Base-by-base conservation (phyloP, 2,329 filamentous ascomycete genomes). In the Macrophomina phaseolina region DNA sequence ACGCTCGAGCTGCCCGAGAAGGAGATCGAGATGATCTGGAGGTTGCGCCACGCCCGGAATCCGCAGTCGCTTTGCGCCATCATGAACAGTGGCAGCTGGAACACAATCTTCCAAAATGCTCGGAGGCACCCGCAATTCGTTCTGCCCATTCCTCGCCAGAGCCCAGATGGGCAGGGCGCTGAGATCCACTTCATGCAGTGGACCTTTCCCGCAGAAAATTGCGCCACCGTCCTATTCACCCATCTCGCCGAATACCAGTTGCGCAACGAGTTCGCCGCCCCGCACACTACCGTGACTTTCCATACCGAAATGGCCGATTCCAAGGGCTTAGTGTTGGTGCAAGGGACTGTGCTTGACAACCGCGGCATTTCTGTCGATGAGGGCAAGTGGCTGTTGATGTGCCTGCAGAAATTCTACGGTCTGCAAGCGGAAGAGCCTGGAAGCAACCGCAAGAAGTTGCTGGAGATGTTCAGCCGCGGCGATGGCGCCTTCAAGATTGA, bases 131-230 rank as follows among this genome's bases (percentile, higher is more conserved):
- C 95, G 14, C 90, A 93, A 72, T 99, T 99, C 81, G 90, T 99
- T 65, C 87, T 99, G 1, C 95, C 95, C 0, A 86, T 98, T 6
- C 91, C 91, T 70, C 91, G 86, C 79, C 83, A 76, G 61, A 78
- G 77, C 55, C 68, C 76, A 69, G 55, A 92, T 61, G 92, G 77
- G 48, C 69, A 77, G 70, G 56, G 92, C 62, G 92, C 93, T 55
- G 95, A 98, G 79, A 93, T 99, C 53, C 95, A 99, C 80, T 97
- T 97, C 79, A 81, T 99, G 69, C 94, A 99, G 80, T 99, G 96
- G 93, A 91, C 91, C 0, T 97, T 97, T 79, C 94, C 97, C 68
- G 85, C 89, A 0, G 82, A 84, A 2, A 80, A 84, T 1, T 84
- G 83, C 0, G 80, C 81, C 0, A 86, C 81, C 38, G 81, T 98